These are phyloP conservation scores for Laetiporus sulphureus DNA, from an alignment of 1,284 basidiomycete genomes.

Conservation along the genomic window DNA sequence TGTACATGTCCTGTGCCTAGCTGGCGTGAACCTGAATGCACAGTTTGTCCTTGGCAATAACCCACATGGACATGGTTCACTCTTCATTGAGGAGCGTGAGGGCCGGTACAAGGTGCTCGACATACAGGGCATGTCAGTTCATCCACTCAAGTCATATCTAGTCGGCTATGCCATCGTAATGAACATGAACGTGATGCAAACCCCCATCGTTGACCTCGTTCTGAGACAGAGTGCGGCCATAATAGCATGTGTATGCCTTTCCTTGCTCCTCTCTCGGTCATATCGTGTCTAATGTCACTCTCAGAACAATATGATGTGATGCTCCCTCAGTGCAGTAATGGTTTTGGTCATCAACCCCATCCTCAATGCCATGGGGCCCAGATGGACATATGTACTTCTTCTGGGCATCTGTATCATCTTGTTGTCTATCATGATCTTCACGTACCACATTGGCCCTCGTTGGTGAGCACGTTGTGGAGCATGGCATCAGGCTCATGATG, in stretches of 20 bases:
- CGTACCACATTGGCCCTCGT: conserved; percentile 31
- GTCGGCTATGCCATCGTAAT: conserved; percentile 40
- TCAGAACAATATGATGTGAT: conserved; percentile 56
- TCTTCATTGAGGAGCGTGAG: conserved; percentile 81
- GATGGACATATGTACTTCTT: conserved; percentile 47
- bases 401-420: conserved; percentile 32
- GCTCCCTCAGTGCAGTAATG: conserved; percentile 40
- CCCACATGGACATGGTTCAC: conserved; percentile 59
- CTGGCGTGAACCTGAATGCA: conserved; percentile 25
- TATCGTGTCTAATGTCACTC: not conserved
- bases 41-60: conserved; percentile 39
- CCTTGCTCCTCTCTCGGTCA: not conserved
- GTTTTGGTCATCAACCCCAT: conserved; percentile 44
- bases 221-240: conserved; percentile 55
- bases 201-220: conserved; percentile 56
- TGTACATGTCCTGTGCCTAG: conserved; percentile 13
- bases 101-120: conserved; percentile 85
- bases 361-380: conserved; percentile 33
- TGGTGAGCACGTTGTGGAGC: conserved; percentile 26
- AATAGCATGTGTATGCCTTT: conserved; percentile 49
- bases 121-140: conserved; percentile 82
- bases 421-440: conserved; percentile 31
- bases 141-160: no score
- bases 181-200: conserved; percentile 44
- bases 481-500: conserved; percentile 7